Evolutionary conservation across 441 rosid species (phyloP), one percentile per base, ranked within the genome.

Genomic region (Adansonia rubrostipa): DNA sequence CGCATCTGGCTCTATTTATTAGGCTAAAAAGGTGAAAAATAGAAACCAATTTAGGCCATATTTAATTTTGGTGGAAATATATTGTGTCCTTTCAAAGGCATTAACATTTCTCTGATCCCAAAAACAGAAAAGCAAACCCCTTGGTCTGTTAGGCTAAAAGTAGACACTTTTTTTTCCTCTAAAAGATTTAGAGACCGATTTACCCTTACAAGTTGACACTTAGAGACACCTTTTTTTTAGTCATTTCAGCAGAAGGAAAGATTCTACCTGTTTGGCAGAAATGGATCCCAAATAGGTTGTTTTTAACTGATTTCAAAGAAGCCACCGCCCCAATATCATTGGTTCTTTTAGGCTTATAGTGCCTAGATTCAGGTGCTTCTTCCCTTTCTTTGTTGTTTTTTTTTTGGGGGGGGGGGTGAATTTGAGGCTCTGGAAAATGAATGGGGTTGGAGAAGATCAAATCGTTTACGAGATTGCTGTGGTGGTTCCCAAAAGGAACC

Each of bases 391-490:
- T 9, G 19, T 11, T 19, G 15, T 9, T 28, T 7, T 64, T 33
- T 64, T 33, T 15, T 3, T 33, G 33, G 36, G 4, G 4, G 36
- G 63, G 24, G 64, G 54, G 33, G n/a, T 54, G 33, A 33, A 72
- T 54, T 72, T 72, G 75, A 33, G 75, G 50, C 4, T 75, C 45
- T 80, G 75, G 79, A 87, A 83, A 65, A 91, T 92, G 98, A 84
- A 73, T 84, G 89, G 73, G 78, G 74, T 82, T 77, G 88, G 68
- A 63, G 92, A 88, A 71, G 92, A 89, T 67, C 68, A 83, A 61
- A 53, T 80, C 74, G 85, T 80, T 78, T 91, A 78, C 78, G 99
- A 93, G 89, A 90, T 96, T 70, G 94, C 84, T 66, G 85, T 93
- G 80, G 97, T 89, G 82, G 94, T 93, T 81, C 85, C 93, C 15